Evolutionary conservation across 257 asterid species (phyloP).

Genomic region (Scutellaria minor): DNA sequence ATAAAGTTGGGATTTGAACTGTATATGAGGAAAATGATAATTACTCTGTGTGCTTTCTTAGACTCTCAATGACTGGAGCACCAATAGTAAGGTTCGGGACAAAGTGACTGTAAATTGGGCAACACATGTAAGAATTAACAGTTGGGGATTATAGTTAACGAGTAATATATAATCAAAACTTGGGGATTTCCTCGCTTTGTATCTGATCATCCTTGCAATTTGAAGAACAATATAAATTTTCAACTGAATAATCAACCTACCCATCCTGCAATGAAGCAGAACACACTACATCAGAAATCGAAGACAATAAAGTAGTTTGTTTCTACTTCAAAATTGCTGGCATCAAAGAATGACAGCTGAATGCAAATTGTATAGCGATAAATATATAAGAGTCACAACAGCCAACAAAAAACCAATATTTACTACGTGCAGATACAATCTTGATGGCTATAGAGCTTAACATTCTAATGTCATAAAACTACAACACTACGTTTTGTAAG

Average conservation of each 20-base stretch:
- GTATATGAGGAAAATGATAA: constrained; percentile 14
- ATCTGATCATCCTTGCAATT: constrained; percentile 31
- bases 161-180: neutral
- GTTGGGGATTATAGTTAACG: constrained; percentile 5
- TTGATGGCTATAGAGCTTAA: neutral
- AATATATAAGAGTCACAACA: neutral
- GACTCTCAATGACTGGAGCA: constrained; percentile 86
- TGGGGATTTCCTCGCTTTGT: constrained; percentile 30
- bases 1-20: constrained; percentile 16
- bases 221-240: neutral
- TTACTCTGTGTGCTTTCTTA: constrained; percentile 88
- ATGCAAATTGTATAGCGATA: neutral
- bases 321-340: neutral
- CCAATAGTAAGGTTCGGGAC: constrained; percentile 94
- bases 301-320: neutral
- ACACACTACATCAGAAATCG: constrained; percentile 1
- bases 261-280: constrained; percentile 78
- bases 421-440: neutral
- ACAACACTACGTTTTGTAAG: neutral
- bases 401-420: neutral
- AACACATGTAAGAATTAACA: constrained; percentile 8
- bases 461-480: neutral
- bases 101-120: constrained; percentile 65
- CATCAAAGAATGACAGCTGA: neutral
- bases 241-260: constrained; percentile 60